phyloP scores from a whole-genome alignment of 192 early-diverging fungal species.

The Entrophospora sp. region DNA sequence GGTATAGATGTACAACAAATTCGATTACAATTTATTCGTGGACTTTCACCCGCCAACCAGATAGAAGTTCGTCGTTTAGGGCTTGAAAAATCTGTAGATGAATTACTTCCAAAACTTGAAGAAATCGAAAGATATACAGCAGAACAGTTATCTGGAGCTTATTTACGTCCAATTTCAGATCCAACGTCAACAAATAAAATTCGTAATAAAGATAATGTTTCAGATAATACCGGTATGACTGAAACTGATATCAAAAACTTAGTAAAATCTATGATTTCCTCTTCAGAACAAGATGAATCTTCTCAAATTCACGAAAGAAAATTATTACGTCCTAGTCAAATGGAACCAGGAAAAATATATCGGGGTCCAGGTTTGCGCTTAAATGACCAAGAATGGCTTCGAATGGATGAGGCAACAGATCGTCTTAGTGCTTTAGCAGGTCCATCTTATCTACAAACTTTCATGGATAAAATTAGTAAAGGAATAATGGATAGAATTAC shows the following conservation, averaged over 20 bases:
- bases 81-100: background rate
- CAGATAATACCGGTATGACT: background rate
- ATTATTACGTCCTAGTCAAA: conserved; percentile 6
- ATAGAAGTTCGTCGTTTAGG: background rate
- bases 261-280: background rate
- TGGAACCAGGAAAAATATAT: conserved; percentile 19
- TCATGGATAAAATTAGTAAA: conserved; percentile 16
- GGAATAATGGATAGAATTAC: conserved; percentile 7
- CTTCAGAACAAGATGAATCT: background rate
- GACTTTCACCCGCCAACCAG: background rate
- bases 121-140: no score
- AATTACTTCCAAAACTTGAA: background rate
- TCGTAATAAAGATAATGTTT: background rate
- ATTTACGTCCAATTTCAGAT: background rate
- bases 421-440: background rate
- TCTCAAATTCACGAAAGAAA: background rate
- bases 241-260: background rate
- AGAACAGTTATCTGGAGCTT: conserved; percentile 5
- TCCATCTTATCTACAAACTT: conserved; percentile 11
- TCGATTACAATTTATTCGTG: background rate
- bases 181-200: background rate
- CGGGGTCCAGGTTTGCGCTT: background rate
- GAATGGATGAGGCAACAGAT: background rate
- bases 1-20: background rate
- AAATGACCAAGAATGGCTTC: conserved; percentile 16